Evolutionary conservation across 352 stramenopile genomes (phyloP), one percentile per base, ranked within the genome.

Genomic region (Globisporangium apiculatum): DNA sequence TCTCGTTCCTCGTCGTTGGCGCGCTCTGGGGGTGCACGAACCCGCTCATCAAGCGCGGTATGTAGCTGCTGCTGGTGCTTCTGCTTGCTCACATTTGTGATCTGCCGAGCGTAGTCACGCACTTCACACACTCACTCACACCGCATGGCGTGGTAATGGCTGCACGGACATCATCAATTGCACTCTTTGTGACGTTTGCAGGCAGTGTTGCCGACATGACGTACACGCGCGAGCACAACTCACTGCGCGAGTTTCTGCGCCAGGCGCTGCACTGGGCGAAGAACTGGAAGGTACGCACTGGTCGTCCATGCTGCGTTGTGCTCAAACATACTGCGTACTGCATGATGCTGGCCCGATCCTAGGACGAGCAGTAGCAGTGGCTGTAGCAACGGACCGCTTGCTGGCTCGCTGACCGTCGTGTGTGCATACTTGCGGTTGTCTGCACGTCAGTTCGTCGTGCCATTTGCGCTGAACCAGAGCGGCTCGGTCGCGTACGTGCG

Each of bases 1-100:
- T 90, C 49, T 91, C 80, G 41, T 92, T 94, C 61, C 68, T 94
- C 35, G 72, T 91, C 53, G 80, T 94, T 43, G 83, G 85, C n/a
- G 83, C 83, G 17, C 72, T 94, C 2, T 94, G 85, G 85, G 85
- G 85, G 1, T 94, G 85, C 63, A 94, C 85, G 4, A 94, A 94
- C 60, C 85, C 85, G 2, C 66, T 94, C 37, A 89, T 94, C 53
- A 94, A 94, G 60, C 58, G 64, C 79, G 84, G 84, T 88, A 52
- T 36, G 38, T 59, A 31, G 2, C 35, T 14, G 40, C 18, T 48
- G 17, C 50, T 55, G 41, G 58, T 35, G 0, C 36, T 36, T 47
- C 12, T 50, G n/a, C n/a, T 51, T 37, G 42, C 42, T 50, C 17
- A 37, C 6, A 31, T 31, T 31, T 31, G 24, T 31, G 24, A 31